Evolutionary conservation across 352 stramenopile species (phyloP).

Genomic region (Phytopythium vexans): DNA sequence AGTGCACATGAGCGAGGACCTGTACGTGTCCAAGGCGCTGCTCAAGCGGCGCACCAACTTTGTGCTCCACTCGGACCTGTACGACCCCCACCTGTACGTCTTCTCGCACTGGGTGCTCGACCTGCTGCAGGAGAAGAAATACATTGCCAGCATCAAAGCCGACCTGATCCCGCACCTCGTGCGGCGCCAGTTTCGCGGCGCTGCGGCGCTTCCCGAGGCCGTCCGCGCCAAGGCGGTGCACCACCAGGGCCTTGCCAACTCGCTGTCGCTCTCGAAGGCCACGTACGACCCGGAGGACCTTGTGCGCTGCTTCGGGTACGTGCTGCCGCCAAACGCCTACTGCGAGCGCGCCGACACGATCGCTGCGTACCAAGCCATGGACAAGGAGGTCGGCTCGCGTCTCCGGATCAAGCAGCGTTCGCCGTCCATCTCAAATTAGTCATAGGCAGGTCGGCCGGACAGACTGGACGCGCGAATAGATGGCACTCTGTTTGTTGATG

Average conservation of each 20-base stretch:
- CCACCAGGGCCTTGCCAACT: conserved; percentile 55
- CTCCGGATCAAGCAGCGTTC: conserved; percentile 55
- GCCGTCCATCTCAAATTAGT: conserved; percentile 44
- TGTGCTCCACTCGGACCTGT: conserved; percentile 75
- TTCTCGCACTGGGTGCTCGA: conserved; percentile 84
- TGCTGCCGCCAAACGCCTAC: conserved; percentile 69
- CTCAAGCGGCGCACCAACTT: conserved; percentile 71
- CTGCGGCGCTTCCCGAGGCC: conserved; percentile 44
- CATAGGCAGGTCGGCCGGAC: not conserved
- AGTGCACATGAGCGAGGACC: conserved; percentile 80
- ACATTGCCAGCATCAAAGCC: conserved; percentile 82
- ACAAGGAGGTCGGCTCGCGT: conserved; percentile 65
- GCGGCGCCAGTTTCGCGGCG: conserved; percentile 71
- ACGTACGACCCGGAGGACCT: conserved; percentile 59
- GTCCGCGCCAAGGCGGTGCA: conserved; percentile 54
- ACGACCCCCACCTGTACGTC: conserved; percentile 84
- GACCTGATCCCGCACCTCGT: conserved; percentile 78
- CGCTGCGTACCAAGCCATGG: conserved; percentile 68
- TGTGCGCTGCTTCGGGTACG: conserved; percentile 72
- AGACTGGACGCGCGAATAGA: too few species aligned
- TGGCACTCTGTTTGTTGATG: too few species aligned
- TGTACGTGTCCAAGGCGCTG: conserved; percentile 75
- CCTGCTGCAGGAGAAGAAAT: conserved; percentile 76
- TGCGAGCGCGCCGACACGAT: conserved; percentile 79
- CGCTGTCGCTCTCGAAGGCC: conserved; percentile 53